Base-by-base conservation (phyloP, 441 rosid genomes). In the Pelargonium cotyledonis region DNA sequence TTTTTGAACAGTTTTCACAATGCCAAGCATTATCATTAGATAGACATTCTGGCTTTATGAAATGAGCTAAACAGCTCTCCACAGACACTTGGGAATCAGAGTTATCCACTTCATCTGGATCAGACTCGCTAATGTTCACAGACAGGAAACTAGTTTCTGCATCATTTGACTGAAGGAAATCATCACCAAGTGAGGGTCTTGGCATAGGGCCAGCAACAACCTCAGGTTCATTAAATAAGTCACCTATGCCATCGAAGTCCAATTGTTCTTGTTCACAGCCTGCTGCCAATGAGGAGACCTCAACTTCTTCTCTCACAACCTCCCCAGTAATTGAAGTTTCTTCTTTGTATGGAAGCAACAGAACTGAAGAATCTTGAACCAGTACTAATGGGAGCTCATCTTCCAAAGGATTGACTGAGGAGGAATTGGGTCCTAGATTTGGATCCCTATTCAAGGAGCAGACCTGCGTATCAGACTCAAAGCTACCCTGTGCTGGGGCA, bases 21-120 rank as follows among this genome's bases (percentile, higher is more conserved):
- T 89, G 78, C 97, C 99, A 94, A 77, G 97, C 97, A 80, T 95
- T 91, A 81, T 90, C 97, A 72, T 86, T 80, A 11, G 88, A 83
- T 68, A 95, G 89, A 76, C 90, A 80, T 79, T 95, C 99, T 61
- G 87, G 86, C 81, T 88, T 87, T 66, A 87, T 79, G 71, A 87
- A 91, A 79, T 85, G 91, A 76, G 85, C 76, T 82, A 95, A 86
- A 72, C 97, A 95, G 57, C 96, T 87, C 80, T 91, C 97, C 4
- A 95, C 83, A 61, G 97, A 89, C 70, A 91, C 96, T 0, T 92
- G 92, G 74, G 94, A 86, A 80, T 85, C 82, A 16, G 91, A 78
- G 78, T 94, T 73, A 85, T 89, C 97, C 65, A 94, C 93, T 79
- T 94, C 94, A 72, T 84, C 94, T n/a, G 95, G 94, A 78, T 94